Evolutionary conservation across 2,329 filamentous ascomycete genomes (phyloP).

Genomic region (Fusarium annulatum): DNA sequence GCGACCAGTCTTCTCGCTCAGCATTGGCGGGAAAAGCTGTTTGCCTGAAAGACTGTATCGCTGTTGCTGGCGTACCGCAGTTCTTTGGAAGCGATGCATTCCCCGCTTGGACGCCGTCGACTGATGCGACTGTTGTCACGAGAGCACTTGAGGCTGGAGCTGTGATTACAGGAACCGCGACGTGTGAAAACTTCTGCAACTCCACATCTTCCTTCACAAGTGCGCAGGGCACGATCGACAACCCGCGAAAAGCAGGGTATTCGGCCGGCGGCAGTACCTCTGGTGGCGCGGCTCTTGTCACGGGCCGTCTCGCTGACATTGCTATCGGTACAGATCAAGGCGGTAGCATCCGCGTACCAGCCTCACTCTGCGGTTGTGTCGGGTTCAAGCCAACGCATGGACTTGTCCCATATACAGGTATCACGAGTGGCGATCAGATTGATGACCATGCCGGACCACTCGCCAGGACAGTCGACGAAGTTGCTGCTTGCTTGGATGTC

Average conservation of each 20-base stretch:
- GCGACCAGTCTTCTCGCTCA: slow-evolving; percentile 45
- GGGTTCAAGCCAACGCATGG: slow-evolving; percentile 64
- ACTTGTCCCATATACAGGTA: slow-evolving; percentile 62
- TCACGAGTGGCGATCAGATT: slow-evolving; percentile 59
- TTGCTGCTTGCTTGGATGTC: slow-evolving; percentile 56
- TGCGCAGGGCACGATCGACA: slow-evolving; percentile 59
- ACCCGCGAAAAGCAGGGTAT: slow-evolving; percentile 57
- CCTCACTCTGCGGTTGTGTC: slow-evolving; percentile 54
- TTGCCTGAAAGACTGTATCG: slow-evolving; percentile 66
- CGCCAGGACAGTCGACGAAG: slow-evolving; percentile 53
- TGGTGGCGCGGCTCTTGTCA: slow-evolving; percentile 59
- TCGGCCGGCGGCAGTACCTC: slow-evolving; percentile 62
- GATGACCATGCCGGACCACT: slow-evolving; percentile 63
- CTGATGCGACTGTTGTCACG: slow-evolving; percentile 65
- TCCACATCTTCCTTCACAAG: slow-evolving; percentile 60
- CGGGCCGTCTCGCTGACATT: slow-evolving; percentile 55
- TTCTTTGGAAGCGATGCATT: slow-evolving; percentile 63
- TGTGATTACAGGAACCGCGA: slow-evolving; percentile 59
- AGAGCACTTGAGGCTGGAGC: slow-evolving; percentile 62
- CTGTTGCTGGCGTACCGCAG: slow-evolving; percentile 64
- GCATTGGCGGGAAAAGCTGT: slow-evolving; percentile 54
- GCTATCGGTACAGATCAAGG: slow-evolving; percentile 62
- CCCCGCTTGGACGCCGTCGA: slow-evolving; percentile 61
- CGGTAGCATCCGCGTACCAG: slow-evolving; percentile 59
- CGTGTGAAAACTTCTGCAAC: slow-evolving; percentile 65